Evolutionary conservation across 1,139 yeast species (phyloP).

Genomic region (Nematodospora anomalae): DNA sequence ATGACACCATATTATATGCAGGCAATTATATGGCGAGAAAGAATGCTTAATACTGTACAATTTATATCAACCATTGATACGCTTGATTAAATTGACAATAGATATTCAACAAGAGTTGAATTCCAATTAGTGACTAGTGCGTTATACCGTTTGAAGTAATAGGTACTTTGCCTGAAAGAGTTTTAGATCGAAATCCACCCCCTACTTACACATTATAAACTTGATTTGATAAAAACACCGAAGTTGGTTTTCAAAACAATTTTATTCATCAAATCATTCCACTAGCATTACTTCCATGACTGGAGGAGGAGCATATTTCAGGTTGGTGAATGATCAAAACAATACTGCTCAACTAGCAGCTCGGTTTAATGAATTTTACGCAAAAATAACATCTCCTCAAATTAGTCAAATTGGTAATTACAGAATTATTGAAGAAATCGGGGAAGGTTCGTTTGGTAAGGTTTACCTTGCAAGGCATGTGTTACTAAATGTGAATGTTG

Average conservation of each 20-base stretch:
- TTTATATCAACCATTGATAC: no score
- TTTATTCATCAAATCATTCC: background rate
- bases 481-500: conserved; percentile 73
- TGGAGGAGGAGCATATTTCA: background rate
- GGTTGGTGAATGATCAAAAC: conserved; percentile 16
- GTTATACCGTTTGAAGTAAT: no score
- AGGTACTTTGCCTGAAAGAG: no score
- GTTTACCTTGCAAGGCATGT: conserved; percentile 82
- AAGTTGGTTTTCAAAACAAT: background rate
- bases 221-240: no score
- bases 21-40: no score
- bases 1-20: no score
- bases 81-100: no score
- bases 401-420: conserved; percentile 76
- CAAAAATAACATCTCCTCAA: conserved; percentile 52
- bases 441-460: conserved; percentile 91
- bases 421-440: conserved; percentile 66
- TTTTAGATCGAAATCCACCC: no score
- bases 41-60: no score
- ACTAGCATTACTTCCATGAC: background rate
- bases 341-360: conserved; percentile 53
- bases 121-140: no score
- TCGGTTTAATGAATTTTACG: conserved; percentile 62
- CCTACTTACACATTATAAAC: no score
- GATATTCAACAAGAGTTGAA: no score